Evolutionary conservation across 2,329 filamentous ascomycete genomes (phyloP), one percentile per base, ranked within the genome.

Genomic region (Dryadomyces quercus-mongolicae): DNA sequence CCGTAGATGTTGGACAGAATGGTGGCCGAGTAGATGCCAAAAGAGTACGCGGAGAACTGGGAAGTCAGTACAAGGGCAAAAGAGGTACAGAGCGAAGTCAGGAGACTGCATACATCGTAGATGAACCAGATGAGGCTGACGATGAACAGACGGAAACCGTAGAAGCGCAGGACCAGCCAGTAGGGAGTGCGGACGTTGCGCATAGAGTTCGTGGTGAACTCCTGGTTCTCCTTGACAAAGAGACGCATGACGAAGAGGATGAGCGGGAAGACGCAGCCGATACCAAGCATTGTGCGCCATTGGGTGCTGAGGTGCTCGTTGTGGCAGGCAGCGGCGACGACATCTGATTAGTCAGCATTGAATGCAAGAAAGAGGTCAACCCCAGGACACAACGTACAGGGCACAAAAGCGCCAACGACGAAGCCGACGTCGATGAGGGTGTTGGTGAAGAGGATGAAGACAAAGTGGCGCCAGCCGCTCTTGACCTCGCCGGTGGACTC

Each of bases 401-500:
- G 87, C 1, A 93, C 81, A 57, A 95, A 81, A 0, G 87, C 84
- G 9, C 88, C 84, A 54, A 92, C 74, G 1, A 94, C 86, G 60
- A 94, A 95, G 1, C 88, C 90, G 53, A 82, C n/a, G 38, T 57
- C 59, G 51, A 62, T 64, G 53, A 60, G 56, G n/a, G 44, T 53
- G 55, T 62, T 62, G 51, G 61, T 62, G 48, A 64, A 59, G 4
- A 95, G 75, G 62, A 92, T 88, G 65, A 91, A 96, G 88, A 89
- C 95, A 43, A 86, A 77, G 65, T 96, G 92, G n/a, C 91, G 77
- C 16, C 85, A 85, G 12, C 91, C 91, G 16, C 71, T 68, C 67
- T 89, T 88, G 56, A 96, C 74, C 65, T 94, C 88, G 21, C 88
- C 87, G 0, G 85, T 91, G 5, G 85, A 85, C 68, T 96, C 91